Evolutionary conservation across 371 early-diverging fungal species (phyloP), one percentile per base, ranked within the genome.

Genomic region (Syncephalastrum racemosum): DNA sequence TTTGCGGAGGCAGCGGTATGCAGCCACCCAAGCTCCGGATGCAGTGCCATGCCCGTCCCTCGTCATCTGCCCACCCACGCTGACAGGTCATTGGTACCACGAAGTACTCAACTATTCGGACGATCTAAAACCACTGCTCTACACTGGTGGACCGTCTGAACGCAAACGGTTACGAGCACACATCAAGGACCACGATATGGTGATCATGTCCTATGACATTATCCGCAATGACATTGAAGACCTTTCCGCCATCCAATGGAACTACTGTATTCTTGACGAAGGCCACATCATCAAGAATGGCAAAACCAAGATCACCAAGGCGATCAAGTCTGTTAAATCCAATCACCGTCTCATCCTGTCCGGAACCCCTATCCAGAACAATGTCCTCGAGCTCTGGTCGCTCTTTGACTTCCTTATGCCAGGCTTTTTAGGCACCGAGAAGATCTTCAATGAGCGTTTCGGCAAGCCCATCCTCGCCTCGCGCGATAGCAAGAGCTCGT

Each of bases 261-360:
- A 97, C 75, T 99, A 97, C 70, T 92, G 96, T 62, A 89, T 99
- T 56, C 76, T 99, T 39, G 99, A 99, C 75, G 99, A 99, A 81
- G 99, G 99, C 0, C 99, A 99, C 71, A 86, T 97, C 39, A 98
- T 99, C 70, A 95, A 95, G 72, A 99, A 99, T 69, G 88, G 92
- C 14, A 87, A 89, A 53, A 95, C 99, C 23, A 93, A 97, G 60
- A 87, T 99, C 22, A 98, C 95, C 36, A 88, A 89, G 64, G 89
- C 95, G 0, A 91, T 90, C 63, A 95, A 96, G 71, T 68, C 87
- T 39, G 59, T 94, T 20, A 73, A 78, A 64, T 94, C 98, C 15
- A 86, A 89, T 54, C 91, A 97, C 65, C 86, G 98, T 0, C 77
- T 98, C 46, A 92, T 99, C 47, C 79, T 99, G 14, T 98, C 99